Percentiles rank a stretch among this genome's conserved stretches.
phyloP scores from a whole-genome alignment of 2,329 filamentous ascomycete genomes.

The Helotiales sp. region DNA sequence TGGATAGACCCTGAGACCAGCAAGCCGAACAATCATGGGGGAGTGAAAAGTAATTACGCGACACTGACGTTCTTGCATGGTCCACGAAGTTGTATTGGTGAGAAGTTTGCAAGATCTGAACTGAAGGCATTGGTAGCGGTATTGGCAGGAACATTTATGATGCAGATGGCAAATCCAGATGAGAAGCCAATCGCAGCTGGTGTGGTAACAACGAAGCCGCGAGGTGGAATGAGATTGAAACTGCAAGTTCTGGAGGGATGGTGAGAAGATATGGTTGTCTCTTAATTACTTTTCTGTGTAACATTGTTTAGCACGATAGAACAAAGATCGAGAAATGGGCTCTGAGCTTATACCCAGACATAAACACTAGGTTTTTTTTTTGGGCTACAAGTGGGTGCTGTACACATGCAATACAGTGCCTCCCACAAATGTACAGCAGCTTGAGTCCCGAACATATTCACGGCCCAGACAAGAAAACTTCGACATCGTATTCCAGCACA shows the following conservation, averaged over 20 bases:
- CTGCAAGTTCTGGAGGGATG: constrained; percentile 24
- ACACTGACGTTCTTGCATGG: constrained; percentile 85
- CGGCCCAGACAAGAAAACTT: too few relatives aligned
- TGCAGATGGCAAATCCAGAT: constrained; percentile 23
- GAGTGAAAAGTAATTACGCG: constrained; percentile 73
- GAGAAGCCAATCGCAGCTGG: constrained; percentile 22
- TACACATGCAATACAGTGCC: too few relatives aligned
- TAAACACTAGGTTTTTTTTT: too few relatives aligned
- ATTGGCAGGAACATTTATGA: constrained; percentile 23
- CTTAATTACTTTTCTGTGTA: not conserved
- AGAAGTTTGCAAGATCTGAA: constrained; percentile 77
- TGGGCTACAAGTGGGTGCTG: too few relatives aligned
- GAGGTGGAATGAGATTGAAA: constrained; percentile 28
- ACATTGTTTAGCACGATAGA: too few relatives aligned
- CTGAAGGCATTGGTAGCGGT: constrained; percentile 71
- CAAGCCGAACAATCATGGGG: constrained; percentile 51
- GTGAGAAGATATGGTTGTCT: constrained; percentile 7
- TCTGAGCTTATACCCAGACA: too few relatives aligned
- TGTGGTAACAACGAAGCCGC: constrained; percentile 31
- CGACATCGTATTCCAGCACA: too few relatives aligned
- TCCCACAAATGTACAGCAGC: too few relatives aligned
- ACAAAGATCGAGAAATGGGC: too few relatives aligned
- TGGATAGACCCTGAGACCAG: constrained; percentile 42
- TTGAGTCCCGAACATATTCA: too few relatives aligned
- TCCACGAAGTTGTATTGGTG: constrained; percentile 80